phyloP scores from a whole-genome alignment of 2,329 filamentous ascomycete genomes.

The Colletotrichum tofieldiae region DNA sequence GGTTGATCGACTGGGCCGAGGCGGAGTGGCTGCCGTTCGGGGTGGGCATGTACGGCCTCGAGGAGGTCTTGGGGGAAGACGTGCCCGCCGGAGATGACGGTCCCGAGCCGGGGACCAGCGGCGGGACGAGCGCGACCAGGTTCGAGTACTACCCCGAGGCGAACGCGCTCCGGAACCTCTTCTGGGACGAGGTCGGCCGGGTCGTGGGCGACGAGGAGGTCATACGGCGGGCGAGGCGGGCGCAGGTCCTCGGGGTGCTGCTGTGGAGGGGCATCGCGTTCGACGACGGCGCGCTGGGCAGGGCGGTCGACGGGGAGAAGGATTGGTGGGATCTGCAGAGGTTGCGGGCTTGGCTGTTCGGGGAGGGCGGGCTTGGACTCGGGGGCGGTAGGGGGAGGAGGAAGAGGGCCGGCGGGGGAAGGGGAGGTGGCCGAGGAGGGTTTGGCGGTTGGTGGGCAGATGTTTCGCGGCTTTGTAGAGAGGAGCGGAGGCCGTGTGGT shows the following conservation, averaged over 20 bases:
- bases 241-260: slow-evolving; percentile 68
- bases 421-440: background rate
- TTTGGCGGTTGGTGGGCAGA: background rate
- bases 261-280: slow-evolving; percentile 77
- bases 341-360: slow-evolving; percentile 54
- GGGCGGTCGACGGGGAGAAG: slow-evolving; percentile 66
- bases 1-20: slow-evolving; percentile 77
- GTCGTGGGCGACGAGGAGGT: slow-evolving; percentile 49
- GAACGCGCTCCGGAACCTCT: slow-evolving; percentile 59
- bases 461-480: slow-evolving; percentile 3
- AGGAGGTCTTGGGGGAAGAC: slow-evolving; percentile 70
- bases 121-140: slow-evolving; percentile 44
- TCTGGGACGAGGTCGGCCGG: slow-evolving; percentile 64
- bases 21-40: slow-evolving; percentile 74
- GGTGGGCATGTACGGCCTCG: slow-evolving; percentile 72
- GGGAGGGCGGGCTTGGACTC: background rate
- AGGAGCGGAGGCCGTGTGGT: background rate
- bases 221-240: slow-evolving; percentile 56
- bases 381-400: background rate
- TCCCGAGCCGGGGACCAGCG: slow-evolving; percentile 47
- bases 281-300: slow-evolving; percentile 72
- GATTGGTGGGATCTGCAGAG: slow-evolving; percentile 69
- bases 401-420: background rate
- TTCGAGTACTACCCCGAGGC: slow-evolving; percentile 64
- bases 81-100: slow-evolving; percentile 9